Base-by-base conservation (phyloP, 2,329 filamentous ascomycete genomes). In the Tolypocladium paradoxum region DNA sequence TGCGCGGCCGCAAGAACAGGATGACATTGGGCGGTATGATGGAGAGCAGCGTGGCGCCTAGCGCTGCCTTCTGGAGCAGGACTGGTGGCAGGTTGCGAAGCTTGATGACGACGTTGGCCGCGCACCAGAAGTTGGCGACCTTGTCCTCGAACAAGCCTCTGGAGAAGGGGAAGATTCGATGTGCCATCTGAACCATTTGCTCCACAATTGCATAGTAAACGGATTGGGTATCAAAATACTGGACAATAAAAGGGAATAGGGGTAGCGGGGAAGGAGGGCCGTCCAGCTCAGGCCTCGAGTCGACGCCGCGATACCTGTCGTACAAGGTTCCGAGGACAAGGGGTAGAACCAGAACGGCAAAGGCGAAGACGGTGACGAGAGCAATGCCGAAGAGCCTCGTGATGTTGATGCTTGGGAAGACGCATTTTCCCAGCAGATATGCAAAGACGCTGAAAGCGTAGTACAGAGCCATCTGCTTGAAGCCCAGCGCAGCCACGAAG, bases 401-500 rank as follows among this genome's bases (percentile, higher is more conserved):
- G 2, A 84, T 61, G 53, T 86, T 84, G 62, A 91, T 70, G 12
- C 76, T 76, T 1, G 91, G 91, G 57, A 84, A 85, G n/a, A 95
- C 62, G 65, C 91, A 96, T 63, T 85, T 83, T 9, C 92, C 93
- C 1, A 97, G 75, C 2, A 99, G 82, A 64, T 91, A 99, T 34
- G 90, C 87, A 67, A 97, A 97, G 54, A 97, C 85, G 22, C 86
- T 85, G 16, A 95, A 91, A 3, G 95, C 90, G 69, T 96, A 99
- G 73, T 97, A 99, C 18, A 99, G 77, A 1, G 92, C 92, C 95
- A 99, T 99, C 70, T 99, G 93, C 75, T 99, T 99, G 77, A 97
- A 99, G 6, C 90, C 90, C n/a, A 99, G 76, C 3, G 92, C 88
- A 18, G 82, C 83, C 7, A 99, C 93, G 62, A 99, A 99, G 73